These are phyloP conservation scores for Vigna unguiculata DNA, from an alignment of 306 rosid genomes.

Conservation along the genomic window DNA sequence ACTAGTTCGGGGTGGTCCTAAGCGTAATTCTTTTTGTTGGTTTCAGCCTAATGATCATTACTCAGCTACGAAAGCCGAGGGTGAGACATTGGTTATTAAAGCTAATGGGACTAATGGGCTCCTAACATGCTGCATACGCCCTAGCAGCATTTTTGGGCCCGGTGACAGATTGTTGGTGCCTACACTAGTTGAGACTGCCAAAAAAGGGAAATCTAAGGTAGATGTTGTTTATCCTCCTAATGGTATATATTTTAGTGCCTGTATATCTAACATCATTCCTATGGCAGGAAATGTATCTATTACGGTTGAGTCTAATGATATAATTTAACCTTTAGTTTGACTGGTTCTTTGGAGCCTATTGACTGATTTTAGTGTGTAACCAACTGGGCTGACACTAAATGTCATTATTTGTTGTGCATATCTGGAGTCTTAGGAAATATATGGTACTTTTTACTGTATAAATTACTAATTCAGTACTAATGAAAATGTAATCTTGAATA, in stretches of 20 bases:
- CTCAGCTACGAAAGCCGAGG: constrained; percentile 93
- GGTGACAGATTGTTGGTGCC: constrained; percentile 92
- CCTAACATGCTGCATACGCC: constrained; percentile 92
- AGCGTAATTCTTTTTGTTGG: constrained; percentile 28
- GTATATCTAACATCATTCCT: neutral
- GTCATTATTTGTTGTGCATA: neutral
- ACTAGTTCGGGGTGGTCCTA: constrained; percentile 16
- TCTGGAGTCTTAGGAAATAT: constrained; percentile 13
- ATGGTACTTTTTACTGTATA: constrained; percentile 26
- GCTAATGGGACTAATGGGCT: constrained; percentile 84
- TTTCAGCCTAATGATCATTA: constrained; percentile 92
- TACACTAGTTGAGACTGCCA: constrained; percentile 76
- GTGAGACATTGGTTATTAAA: constrained; percentile 80
- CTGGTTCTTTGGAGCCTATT: neutral
- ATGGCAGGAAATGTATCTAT: neutral
- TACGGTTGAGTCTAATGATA: constrained; percentile 20
- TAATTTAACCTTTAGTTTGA: neutral
- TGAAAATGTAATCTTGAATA: constrained; percentile 13
- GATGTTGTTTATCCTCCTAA: constrained; percentile 26
- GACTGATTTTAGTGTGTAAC: constrained; percentile 24
- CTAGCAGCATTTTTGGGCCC: constrained; percentile 95
- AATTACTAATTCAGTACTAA: neutral
- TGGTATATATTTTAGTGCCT: constrained; percentile 7
- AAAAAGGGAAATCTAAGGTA: constrained; percentile 94
- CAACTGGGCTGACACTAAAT: neutral